Conservation (phyloP, 176 grass and related monocot genomes). For the Eragrostis nindensis region DNA sequence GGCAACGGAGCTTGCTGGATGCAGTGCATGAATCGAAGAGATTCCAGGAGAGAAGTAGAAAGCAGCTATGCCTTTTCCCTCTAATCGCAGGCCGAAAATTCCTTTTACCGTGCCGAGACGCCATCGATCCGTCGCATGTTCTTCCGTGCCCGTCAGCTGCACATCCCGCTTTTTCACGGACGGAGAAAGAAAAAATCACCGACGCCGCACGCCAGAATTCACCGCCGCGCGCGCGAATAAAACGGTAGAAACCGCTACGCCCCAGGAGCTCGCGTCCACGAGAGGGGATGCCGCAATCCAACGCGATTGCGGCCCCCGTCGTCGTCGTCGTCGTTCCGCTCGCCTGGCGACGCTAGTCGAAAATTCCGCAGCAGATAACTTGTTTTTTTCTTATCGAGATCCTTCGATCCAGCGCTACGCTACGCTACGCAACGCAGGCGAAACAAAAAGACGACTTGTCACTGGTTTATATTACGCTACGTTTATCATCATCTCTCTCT, state of each 20-base stretch:
- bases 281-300: not conserved
- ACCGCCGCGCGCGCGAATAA: not conserved
- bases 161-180: not conserved
- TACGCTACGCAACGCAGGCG: not conserved
- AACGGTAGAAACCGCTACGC: not conserved
- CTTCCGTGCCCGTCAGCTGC: not conserved
- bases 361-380: not conserved
- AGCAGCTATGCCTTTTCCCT: too few species aligned
- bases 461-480: not conserved
- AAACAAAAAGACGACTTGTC: slow-evolving; percentile 13
- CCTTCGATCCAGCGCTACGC: too few species aligned
- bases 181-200: not conserved
- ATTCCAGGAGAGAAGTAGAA: not conserved
- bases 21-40: not conserved
- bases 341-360: not conserved
- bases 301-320: not conserved
- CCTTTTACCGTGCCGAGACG: not conserved
- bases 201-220: not conserved
- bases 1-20: not conserved
- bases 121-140: not conserved
- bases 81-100: not conserved
- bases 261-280: not conserved
- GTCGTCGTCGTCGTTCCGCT: not conserved
- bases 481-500: not conserved
- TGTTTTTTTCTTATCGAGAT: too few species aligned